These are phyloP conservation scores for Emergomyces orientalis DNA, from an alignment of 2,329 filamentous ascomycete genomes.

Conservation along the genomic window DNA sequence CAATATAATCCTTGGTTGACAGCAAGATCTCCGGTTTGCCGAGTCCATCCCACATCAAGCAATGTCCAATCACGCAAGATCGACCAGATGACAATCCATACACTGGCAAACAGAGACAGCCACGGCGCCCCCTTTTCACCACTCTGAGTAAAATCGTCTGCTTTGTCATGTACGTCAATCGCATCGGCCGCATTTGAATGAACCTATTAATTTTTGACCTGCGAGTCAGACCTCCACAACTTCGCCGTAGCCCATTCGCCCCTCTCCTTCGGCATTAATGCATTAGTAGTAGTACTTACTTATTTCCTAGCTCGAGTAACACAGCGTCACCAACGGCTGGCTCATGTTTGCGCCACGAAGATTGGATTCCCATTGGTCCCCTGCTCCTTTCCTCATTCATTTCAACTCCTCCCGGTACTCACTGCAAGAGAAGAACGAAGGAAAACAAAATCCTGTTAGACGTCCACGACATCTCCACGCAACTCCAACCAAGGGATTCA, in stretches of 20 bases:
- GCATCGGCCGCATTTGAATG: neutral
- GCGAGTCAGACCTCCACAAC: neutral
- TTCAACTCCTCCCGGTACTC: neutral
- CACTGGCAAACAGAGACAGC: neutral
- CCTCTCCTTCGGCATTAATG: neutral
- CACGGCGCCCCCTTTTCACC: neutral
- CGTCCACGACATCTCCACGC: neutral
- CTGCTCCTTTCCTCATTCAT: neutral
- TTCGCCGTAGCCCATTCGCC: neutral
- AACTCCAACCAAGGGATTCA: neutral
- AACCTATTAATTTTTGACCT: neutral
- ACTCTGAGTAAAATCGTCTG: no score
- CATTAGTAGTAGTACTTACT: neutral
- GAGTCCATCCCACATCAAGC: neutral
- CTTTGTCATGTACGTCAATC: neutral
- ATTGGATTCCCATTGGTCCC: neutral
- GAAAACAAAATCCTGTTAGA: neutral
- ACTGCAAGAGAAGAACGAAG: neutral
- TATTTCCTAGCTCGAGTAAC: neutral
- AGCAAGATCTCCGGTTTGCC: constrained; percentile 4
- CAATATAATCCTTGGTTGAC: neutral
- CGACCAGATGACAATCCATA: neutral
- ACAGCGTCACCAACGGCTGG: constrained; percentile 1
- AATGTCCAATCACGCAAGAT: neutral
- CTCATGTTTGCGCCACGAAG: constrained; percentile 2